Evolutionary conservation across 1,139 yeast genomes (phyloP), one percentile per base, ranked within the genome.

Genomic region (Kodamaea anthophila): DNA sequence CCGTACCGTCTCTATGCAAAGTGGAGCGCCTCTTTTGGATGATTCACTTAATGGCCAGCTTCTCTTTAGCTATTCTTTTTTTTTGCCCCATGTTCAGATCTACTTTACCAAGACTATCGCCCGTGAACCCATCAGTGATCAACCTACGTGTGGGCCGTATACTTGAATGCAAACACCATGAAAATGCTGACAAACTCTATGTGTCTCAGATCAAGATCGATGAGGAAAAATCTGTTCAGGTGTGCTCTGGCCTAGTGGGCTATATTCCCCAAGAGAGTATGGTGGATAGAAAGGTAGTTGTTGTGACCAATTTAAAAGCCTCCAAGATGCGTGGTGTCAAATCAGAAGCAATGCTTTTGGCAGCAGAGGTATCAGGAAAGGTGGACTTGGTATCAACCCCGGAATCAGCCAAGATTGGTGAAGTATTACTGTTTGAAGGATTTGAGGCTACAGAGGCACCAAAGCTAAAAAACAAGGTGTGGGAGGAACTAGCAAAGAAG

Each of bases 291-390:
- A 66, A 71, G 38, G 94, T 88, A 31, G 82, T 87, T 26, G 82
- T 81, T 29, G 83, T 87, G 41, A 86, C 94, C 41, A 86, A 86
- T 64, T 70, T 87, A 60, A 87, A 86, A 63, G 94, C 95, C 8
- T 94, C 84, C 28, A 81, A 75, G 49, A 84, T 88, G 94, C 75
- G 96, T 56, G 97, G 98, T 40, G 77, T 91, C 11, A 48, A 42
- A 30, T 73, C 80, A 0, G 69, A 71, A 36, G 82, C 77, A 1
- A 76, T 76, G 83, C 43, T 76, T 2, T 44, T 76, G 18, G 81
- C 81, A 4, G 72, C 78, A 3, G 66, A 44, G 27, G 39, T 27
- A 22, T 33, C 12, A 7, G 31, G 28, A 8, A 31, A 19, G 1
- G 60, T 58, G 9, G 58, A 47, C 22, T 41, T 58, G 15, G 49